Base-by-base conservation (phyloP, 75 land plant genomes). In the Selaginella tamariscina region DNA sequence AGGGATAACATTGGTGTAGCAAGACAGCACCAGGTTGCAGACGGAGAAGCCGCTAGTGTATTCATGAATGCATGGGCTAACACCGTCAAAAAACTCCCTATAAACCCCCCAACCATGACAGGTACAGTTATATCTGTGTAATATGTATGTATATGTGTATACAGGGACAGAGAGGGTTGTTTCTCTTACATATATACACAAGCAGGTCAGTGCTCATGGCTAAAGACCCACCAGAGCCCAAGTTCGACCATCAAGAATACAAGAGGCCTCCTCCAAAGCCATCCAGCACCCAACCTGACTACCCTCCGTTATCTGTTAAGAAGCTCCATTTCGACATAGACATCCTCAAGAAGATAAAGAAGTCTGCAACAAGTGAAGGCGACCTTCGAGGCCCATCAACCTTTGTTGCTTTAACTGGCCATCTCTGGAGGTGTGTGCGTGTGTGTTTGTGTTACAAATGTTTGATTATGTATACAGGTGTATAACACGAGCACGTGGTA, bases 361-460 rank as follows among this genome's bases (percentile, higher is more conserved):
- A 54, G 2, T 13, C 24, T 2, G 69, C 71, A 26, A 57, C 56
- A 9, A 70, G 67, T 33, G 71, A 54, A 20, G 29, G 24, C 13
- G 70, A 68, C n/a, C 70, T 33, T 21, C 62, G 26, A 59, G 56
- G 63, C 29, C 67, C 22, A 18, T 26, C 56, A 11, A 84, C 86
- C 0, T 84, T 84, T 68, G 84, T 70, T 63, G 59, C 72, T 56
- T 77, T 86, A 1, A 31, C 85, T 0, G 83, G 68, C 2, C 85
- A 86, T 71, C 32, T 83, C 65, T 86, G 88, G 88, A 75, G 59
- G 33, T n/a, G n/a, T n/a, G n/a, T n/a, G n/a, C n/a, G n/a, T n/a
- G n/a, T n/a, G n/a, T n/a, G n/a, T n/a, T n/a, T n/a, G n/a, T n/a
- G n/a, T n/a, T n/a, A n/a, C n/a, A n/a, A n/a, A n/a, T n/a, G n/a